Conservation (phyloP, 2,329 filamentous ascomycete species). For the Talaromyces islandicus region DNA sequence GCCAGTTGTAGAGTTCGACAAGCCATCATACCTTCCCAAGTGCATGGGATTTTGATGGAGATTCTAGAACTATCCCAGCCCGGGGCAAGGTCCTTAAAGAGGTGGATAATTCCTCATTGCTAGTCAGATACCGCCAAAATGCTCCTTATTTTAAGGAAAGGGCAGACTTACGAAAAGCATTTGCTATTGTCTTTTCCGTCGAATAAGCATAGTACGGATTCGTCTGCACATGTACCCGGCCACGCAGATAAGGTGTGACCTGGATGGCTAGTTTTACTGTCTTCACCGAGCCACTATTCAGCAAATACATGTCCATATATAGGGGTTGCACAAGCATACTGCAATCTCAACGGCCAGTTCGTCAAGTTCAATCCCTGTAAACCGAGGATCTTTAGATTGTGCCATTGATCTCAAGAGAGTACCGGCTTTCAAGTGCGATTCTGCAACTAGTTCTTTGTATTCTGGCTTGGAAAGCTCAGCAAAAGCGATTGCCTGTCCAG, state of each 20-base stretch:
- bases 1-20: constrained; percentile 48
- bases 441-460: constrained; percentile 22
- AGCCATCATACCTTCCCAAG: constrained; percentile 59
- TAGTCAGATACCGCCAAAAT: not conserved
- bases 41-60: constrained; percentile 59
- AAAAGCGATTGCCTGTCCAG: constrained; percentile 44
- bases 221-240: constrained; percentile 54
- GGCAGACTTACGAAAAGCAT: constrained; percentile 43
- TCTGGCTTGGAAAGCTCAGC: constrained; percentile 40
- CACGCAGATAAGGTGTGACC: constrained; percentile 47
- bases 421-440: constrained; percentile 19
- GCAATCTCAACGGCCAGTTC: constrained; percentile 54
- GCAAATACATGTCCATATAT: not conserved
- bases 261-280: constrained; percentile 51
- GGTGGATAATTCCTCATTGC: constrained; percentile 43
- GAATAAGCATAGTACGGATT: constrained; percentile 54
- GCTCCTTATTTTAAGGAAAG: too few relatives aligned
- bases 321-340: constrained; percentile 26
- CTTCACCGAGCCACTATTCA: constrained; percentile 22
- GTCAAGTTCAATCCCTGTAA: constrained; percentile 30
- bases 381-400: constrained; percentile 24
- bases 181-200: constrained; percentile 43
- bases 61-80: constrained; percentile 44
- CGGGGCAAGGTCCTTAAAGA: constrained; percentile 42
- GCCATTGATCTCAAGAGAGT: constrained; percentile 30